Percentiles rank a stretch among this genome's conserved stretches.
Evolutionary conservation across 1,139 yeast species (phyloP).

Genomic region (Kurtzmaniella quercitrusa): DNA sequence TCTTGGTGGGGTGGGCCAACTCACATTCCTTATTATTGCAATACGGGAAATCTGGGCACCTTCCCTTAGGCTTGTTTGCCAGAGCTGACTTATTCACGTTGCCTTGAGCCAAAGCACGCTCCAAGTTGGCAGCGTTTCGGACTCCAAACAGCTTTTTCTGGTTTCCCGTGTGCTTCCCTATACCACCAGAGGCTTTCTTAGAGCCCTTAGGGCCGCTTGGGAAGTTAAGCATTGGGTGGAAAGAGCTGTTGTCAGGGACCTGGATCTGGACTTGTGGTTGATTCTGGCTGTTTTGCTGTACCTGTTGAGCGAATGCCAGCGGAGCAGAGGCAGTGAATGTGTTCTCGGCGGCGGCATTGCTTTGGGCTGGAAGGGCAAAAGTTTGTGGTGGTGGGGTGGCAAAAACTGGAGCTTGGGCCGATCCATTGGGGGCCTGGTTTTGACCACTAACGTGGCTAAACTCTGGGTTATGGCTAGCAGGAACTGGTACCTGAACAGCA

Average conservation of each 20-base stretch:
- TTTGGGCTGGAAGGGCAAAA: not conserved
- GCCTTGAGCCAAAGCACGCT: slow-evolving; percentile 31
- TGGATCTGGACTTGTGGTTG: slow-evolving; percentile 13
- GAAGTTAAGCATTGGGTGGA: slow-evolving; percentile 8
- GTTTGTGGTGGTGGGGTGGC: not conserved
- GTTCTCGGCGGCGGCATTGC: not conserved
- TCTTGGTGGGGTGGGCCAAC: slow-evolving; percentile 74
- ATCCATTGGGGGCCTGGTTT: too few species aligned
- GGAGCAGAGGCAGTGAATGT: slow-evolving; percentile 7
- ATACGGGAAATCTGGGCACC: slow-evolving; percentile 78
- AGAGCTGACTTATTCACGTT: slow-evolving; percentile 17
- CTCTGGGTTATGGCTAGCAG: not conserved
- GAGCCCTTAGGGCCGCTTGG: slow-evolving; percentile 18
- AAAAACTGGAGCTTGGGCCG: too few species aligned
- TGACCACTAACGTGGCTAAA: not conserved
- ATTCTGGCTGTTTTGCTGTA: slow-evolving; percentile 13
- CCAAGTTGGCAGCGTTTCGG: slow-evolving; percentile 36
- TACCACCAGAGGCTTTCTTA: slow-evolving; percentile 6
- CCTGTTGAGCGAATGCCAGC: slow-evolving; percentile 10
- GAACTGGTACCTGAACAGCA: not conserved
- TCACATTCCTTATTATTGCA: slow-evolving; percentile 66
- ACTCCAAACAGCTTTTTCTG: slow-evolving; percentile 27
- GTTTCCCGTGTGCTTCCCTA: slow-evolving; percentile 5
- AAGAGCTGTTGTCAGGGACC: slow-evolving; percentile 2
- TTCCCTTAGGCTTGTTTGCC: slow-evolving; percentile 43